Conservation (phyloP, 495 filamentous ascomycete species). For the Venustampulla echinocandica region DNA sequence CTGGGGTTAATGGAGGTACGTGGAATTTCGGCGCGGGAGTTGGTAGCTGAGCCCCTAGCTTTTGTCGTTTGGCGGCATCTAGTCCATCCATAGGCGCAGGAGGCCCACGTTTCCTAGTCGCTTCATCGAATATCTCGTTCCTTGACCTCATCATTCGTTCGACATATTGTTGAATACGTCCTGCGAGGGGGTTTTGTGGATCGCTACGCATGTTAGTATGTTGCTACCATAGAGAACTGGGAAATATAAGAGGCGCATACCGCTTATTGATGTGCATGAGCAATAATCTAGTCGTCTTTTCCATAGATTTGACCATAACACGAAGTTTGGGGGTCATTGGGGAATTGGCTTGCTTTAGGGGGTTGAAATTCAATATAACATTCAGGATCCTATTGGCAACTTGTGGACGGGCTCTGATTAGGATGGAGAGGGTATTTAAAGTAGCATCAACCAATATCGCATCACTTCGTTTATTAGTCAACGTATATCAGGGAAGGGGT, state of each 20-base stretch:
- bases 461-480: slow-evolving; percentile 48
- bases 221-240: not conserved
- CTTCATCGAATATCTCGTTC: slow-evolving; percentile 66
- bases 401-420: slow-evolving; percentile 71
- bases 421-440: slow-evolving; percentile 70
- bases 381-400: slow-evolving; percentile 78
- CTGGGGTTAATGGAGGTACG: slow-evolving; percentile 59
- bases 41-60: slow-evolving; percentile 49
- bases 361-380: slow-evolving; percentile 84
- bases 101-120: slow-evolving; percentile 63
- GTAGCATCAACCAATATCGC: slow-evolving; percentile 86
- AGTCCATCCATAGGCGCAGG: slow-evolving; percentile 57
- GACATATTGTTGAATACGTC: slow-evolving; percentile 72
- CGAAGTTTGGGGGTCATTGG: slow-evolving; percentile 70
- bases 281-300: slow-evolving; percentile 77
- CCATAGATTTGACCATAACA: slow-evolving; percentile 84
- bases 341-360: slow-evolving; percentile 63
- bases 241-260: slow-evolving; percentile 33
- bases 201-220: slow-evolving; percentile 42
- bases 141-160: slow-evolving; percentile 68
- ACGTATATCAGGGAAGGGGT: not conserved
- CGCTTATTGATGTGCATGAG: slow-evolving; percentile 71
- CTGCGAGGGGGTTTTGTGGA: slow-evolving; percentile 53
- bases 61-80: slow-evolving; percentile 60
- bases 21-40: slow-evolving; percentile 36